Base-by-base conservation (phyloP, 2,329 filamentous ascomycete genomes). In the Trichoderma harzianum region DNA sequence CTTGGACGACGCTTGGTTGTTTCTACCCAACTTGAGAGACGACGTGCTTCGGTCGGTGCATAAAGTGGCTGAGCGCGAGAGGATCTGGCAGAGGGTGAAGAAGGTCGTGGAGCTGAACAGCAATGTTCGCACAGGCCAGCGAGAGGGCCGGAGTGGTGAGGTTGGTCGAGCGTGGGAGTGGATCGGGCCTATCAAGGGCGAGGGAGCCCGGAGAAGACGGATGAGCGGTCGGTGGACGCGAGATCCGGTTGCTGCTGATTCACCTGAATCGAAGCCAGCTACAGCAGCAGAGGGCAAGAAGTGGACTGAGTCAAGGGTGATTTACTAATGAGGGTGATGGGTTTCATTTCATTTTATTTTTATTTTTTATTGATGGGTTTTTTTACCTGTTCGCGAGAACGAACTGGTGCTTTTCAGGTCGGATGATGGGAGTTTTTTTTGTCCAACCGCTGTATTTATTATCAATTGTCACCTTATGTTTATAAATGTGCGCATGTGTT, bases 41-140 rank as follows among this genome's bases (percentile, higher is more conserved):
- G 95, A 98, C 78, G 91, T 99, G 3, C 85, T 99, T 51, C 87
- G 95, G 24, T 89, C 92, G 32, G 91, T 97, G 73, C 93, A 98
- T 80, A 91, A 89, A 4, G 86, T 95, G 24, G 86, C 87, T 10
- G 89, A 94, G 76, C 88, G 96, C 47, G 92, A 96, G 78, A 88
- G 89, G 70, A 85, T 99, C 65, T 99, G 97, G 96, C 87, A 90
- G 74, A 89, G 90, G 64, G 96, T 99, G 24, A 88, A 90, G 75
- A 89, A 86, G 66, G 92, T 98, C 67, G 95, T 99, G 1, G 96
- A 99, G 82, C 91, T 91, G 81, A 99, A 99, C 80, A 92, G 93
- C 73, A 99, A 99, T 78, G 92, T 99, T 18, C 88, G 96, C 55
- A 93, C 88, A 0, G 85, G 87, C 82, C 82, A 95, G 87, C 83